Base-by-base conservation (phyloP, 2,329 filamentous ascomycete genomes). In the Dothideomycetes sp. region DNA sequence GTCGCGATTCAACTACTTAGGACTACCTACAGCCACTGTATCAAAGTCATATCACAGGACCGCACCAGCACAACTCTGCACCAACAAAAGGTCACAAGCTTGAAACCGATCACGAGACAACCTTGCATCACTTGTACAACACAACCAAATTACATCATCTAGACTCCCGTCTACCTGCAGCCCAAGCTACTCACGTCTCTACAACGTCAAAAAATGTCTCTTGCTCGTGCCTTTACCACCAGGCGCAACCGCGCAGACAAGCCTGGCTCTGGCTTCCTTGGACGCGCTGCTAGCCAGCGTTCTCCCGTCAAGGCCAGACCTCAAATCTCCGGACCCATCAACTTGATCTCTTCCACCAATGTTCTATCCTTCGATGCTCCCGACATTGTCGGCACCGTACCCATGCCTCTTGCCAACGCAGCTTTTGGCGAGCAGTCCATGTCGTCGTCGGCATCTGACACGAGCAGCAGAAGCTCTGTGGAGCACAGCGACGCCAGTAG, bases 361-460 rank as follows among this genome's bases (percentile, higher is more conserved):
- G 86, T 93, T 75, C 79, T 95, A 40, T 87, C 86, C 5, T 94
- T 94, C 72, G 89, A 89, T 56, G 88, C 91, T 8, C 89, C 89
- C 37, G 83, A 95, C 56, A 79, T 95, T 42, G 45, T 46, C 31
- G 56, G 55, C 34, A 51, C 56, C 14, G 45, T 37, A 8, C 50
- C 51, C 5, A 52, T 58, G 38, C 22, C 22, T 27, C 22, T 27
- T 27, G 7, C 12, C 22, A 27, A 27, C 22, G 46, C 47, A 16
- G 37, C 40, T 19, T 48, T 45, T 34, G 46, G 48, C 37, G 45
- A 49, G 38, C 44, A 49, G 24, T 50, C 52, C 5, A 45, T 51
- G 11, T 41, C 48, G 14, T 37, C 47, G 8, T 43, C 47, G 10
- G 36, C 41, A 40, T 68, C 73, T 3, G 22, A 27, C 12, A 7